Percentiles rank a stretch among this genome's conserved stretches.
phyloP scores from a whole-genome alignment of 1,284 basidiomycete species.

The Trametes versicolor region DNA sequence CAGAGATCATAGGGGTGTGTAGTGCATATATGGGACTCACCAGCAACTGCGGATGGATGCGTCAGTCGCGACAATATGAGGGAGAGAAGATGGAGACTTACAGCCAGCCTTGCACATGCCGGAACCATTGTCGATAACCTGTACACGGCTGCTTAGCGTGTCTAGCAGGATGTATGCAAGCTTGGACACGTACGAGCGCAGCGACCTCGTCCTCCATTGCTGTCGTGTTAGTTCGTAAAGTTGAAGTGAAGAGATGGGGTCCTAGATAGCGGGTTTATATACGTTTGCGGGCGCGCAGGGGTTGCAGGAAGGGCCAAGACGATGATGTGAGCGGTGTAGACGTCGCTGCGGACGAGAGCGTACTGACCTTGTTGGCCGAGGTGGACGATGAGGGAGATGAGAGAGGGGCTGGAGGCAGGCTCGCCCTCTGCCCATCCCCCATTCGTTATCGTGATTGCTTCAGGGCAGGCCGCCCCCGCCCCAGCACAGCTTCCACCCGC shows the following conservation, averaged over 20 bases:
- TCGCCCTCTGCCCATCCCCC: slow-evolving; percentile 37
- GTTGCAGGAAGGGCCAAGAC: slow-evolving; percentile 33
- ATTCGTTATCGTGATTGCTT: slow-evolving; percentile 46
- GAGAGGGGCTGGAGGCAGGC: slow-evolving; percentile 41
- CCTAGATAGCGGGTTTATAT: slow-evolving; percentile 35
- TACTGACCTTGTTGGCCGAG: slow-evolving; percentile 24
- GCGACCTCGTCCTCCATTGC: slow-evolving; percentile 49
- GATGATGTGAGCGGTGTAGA: slow-evolving; percentile 7
- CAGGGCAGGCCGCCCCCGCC: slow-evolving; percentile 41
- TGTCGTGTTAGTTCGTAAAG: slow-evolving; percentile 41
- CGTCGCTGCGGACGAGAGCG: slow-evolving; percentile 18
- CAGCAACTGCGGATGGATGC: slow-evolving; percentile 54
- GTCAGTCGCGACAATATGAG: slow-evolving; percentile 35
- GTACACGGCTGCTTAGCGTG: not conserved
- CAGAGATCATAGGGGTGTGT: not conserved
- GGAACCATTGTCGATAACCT: slow-evolving; percentile 88
- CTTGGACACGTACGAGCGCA: slow-evolving; percentile 43
- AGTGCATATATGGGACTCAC: slow-evolving; percentile 42
- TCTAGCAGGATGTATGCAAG: not conserved
- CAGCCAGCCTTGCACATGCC: slow-evolving; percentile 96
- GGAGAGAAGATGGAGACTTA: slow-evolving; percentile 49
- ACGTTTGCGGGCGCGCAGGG: slow-evolving; percentile 18
- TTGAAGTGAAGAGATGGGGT: slow-evolving; percentile 36
- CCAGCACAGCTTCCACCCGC: slow-evolving; percentile 9
- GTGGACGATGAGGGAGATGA: slow-evolving; percentile 31